A percentile compares a stretch with the other conserved stretches of the same genome.
Evolutionary conservation across 352 stramenopile genomes (phyloP).

Genomic region (Globisporangium middletonii): DNA sequence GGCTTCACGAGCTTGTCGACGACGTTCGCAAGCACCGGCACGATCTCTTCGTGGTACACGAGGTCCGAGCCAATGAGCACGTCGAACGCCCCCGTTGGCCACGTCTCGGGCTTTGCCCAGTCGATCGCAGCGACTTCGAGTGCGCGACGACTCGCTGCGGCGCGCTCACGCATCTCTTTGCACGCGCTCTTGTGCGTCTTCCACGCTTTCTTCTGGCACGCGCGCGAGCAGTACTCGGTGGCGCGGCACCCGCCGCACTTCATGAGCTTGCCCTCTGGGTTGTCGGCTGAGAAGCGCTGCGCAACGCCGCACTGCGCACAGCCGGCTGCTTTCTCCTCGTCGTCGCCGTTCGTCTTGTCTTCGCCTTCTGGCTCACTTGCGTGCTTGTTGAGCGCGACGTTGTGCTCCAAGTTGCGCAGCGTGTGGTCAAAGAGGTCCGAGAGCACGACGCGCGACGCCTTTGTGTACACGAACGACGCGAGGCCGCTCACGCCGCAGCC

Average conservation of each 20-base stretch:
- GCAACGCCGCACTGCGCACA: conserved; percentile 65
- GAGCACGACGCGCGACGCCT: conserved; percentile 67
- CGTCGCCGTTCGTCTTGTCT: conserved; percentile 1
- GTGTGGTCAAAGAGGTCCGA: conserved; percentile 82
- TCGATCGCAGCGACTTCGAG: conserved; percentile 74
- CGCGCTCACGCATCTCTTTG: conserved; percentile 40
- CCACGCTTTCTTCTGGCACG: conserved; percentile 85
- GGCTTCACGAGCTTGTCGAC: conserved; percentile 58
- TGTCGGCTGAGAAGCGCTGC: conserved; percentile 74
- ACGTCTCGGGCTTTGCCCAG: conserved; percentile 73
- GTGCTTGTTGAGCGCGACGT: conserved; percentile 66
- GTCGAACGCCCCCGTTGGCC: conserved; percentile 48
- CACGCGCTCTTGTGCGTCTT: conserved; percentile 82
- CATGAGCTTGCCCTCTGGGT: conserved; percentile 85
- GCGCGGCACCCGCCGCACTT: conserved; percentile 69
- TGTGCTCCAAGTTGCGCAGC: conserved; percentile 77
- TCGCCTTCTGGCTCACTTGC: conserved; percentile 2
- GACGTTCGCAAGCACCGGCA: conserved; percentile 69
- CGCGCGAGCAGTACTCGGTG: conserved; percentile 79
- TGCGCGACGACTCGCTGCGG: conserved; percentile 7
- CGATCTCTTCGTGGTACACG: conserved; percentile 83
- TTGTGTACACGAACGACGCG: conserved; percentile 72
- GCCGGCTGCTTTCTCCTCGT: conserved; percentile 33
- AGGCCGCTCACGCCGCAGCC: conserved; percentile 82
- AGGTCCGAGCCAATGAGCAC: conserved; percentile 80